Evolutionary conservation across 179 eudicot genomes (phyloP).

Genomic region (Patellifolia procumbens): DNA sequence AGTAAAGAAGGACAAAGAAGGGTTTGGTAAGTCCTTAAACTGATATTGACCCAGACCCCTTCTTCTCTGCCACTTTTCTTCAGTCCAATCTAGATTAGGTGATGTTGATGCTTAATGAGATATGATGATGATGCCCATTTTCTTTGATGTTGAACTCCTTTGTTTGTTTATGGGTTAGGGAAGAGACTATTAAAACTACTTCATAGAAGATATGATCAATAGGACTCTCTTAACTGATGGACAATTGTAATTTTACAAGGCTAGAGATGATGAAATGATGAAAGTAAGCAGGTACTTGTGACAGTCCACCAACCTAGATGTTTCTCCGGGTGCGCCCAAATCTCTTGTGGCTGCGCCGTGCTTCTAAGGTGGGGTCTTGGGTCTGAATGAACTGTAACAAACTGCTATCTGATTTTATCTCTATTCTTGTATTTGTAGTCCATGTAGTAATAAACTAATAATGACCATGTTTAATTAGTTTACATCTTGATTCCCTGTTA

Average conservation of each 20-base stretch:
- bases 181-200: neutral
- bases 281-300: constrained; percentile 48
- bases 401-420: constrained; percentile 38
- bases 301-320: constrained; percentile 37
- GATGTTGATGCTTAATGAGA: neutral
- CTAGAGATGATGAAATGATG: constrained; percentile 41
- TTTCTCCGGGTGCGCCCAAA: constrained; percentile 43
- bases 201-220: neutral
- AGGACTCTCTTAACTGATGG: neutral
- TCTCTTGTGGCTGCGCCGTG: constrained; percentile 41
- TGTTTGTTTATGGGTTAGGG: neutral
- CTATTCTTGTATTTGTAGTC: constrained; percentile 12
- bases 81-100: neutral
- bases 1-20: constrained; percentile 57
- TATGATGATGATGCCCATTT: constrained; percentile 7
- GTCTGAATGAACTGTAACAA: constrained; percentile 38
- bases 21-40: constrained; percentile 60
- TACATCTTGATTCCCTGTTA: neutral
- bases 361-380: constrained; percentile 26
- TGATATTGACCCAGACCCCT: neutral
- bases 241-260: constrained; percentile 3
- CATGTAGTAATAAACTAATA: neutral
- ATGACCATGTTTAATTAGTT: neutral
- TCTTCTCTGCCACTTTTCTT: neutral
- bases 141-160: neutral